A percentile compares a stretch with the other conserved stretches of the same genome.
phyloP scores from a whole-genome alignment of 2,329 filamentous ascomycete genomes.

The Botrytis paeoniae region DNA sequence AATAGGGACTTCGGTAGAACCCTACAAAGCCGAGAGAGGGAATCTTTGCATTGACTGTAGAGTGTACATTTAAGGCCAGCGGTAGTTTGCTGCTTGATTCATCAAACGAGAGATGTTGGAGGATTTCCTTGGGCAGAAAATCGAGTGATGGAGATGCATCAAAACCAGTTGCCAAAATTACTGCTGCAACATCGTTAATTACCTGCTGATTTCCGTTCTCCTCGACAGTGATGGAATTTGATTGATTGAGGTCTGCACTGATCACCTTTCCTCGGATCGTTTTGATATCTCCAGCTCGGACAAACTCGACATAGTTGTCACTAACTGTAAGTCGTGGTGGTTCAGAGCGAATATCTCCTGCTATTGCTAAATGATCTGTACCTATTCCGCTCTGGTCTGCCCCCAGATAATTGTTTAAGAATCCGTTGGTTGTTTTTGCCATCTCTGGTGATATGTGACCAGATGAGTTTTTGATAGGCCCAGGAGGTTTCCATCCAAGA shows the following conservation, averaged over 20 bases:
- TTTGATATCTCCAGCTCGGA: slow-evolving; percentile 60
- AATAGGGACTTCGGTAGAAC: slow-evolving; percentile 81
- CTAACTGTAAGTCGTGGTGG: slow-evolving; percentile 67
- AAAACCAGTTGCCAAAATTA: slow-evolving; percentile 76
- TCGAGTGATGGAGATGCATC: slow-evolving; percentile 60
- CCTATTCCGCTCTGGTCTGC: slow-evolving; percentile 52
- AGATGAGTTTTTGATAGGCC: slow-evolving; percentile 59
- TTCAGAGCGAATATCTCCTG: slow-evolving; percentile 36
- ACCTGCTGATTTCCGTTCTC: slow-evolving; percentile 29
- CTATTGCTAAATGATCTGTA: slow-evolving; percentile 37
- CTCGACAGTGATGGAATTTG: slow-evolving; percentile 34
- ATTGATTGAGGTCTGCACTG: background rate
- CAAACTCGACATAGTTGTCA: slow-evolving; percentile 71
- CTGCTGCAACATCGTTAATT: slow-evolving; percentile 58
- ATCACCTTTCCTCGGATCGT: slow-evolving; percentile 36
- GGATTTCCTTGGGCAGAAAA: slow-evolving; percentile 58
- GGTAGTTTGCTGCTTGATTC: slow-evolving; percentile 48
- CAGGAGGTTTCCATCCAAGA: slow-evolving; percentile 55
- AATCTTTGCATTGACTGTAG: slow-evolving; percentile 57
- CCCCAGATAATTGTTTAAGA: slow-evolving; percentile 49
- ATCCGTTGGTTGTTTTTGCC: slow-evolving; percentile 53
- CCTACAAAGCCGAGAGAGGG: slow-evolving; percentile 74
- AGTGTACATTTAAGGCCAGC: slow-evolving; percentile 65
- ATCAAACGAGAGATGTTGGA: slow-evolving; percentile 56
- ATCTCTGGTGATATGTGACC: slow-evolving; percentile 61